Base-by-base conservation (phyloP, 176 grass and related monocot genomes). In the Rhynchospora pubera region DNA sequence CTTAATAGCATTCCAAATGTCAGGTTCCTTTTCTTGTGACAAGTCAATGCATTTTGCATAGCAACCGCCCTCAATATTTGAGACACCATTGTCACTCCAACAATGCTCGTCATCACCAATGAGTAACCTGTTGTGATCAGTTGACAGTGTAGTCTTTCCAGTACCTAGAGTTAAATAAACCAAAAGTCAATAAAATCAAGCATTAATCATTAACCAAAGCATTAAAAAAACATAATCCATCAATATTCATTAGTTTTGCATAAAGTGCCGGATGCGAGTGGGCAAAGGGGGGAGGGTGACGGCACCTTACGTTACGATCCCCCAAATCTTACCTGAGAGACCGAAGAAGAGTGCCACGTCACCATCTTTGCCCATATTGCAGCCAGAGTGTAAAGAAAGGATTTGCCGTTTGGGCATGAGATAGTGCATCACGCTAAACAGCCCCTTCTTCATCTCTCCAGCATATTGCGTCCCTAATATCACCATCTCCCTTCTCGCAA, bases 291-390 rank as follows among this genome's bases (percentile, higher is more conserved):
- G 91, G 87, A 90, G 89, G 91, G 79, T 93, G 87, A 90, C 50
- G 87, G 84, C 90, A 76, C 61, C 80, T 68, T 85, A 70, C 57
- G 23, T 71, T 62, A 79, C 64, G 84, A 84, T 78, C 66, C 82
- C 18, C 18, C 45, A 84, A 79, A 85, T 75, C 85, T 92, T 93
- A 94, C 96, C 96, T 91, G 96, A 99, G 53, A 99, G 86, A 14
- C 96, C 96, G 85, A 99, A 99, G 96, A 99, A 99, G 79, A 99
- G 93, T 71, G 96, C 96, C 77, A 95, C 96, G 84, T 99, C 96
- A 59, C 96, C 96, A 62, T 93, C 59, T 44, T 85, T 93, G 83
- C 96, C 96, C 96, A 99, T 90, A 85, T 99, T 99, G 92, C 96
- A 90, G 6, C 96, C 96, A 69, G 96, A 99, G 84, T 99, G 96